A percentile compares a stretch with the other conserved stretches of the same genome.
These are phyloP conservation scores for Periconia macrospinosa DNA, from an alignment of 2,329 filamentous ascomycete genomes.

Conservation along the genomic window DNA sequence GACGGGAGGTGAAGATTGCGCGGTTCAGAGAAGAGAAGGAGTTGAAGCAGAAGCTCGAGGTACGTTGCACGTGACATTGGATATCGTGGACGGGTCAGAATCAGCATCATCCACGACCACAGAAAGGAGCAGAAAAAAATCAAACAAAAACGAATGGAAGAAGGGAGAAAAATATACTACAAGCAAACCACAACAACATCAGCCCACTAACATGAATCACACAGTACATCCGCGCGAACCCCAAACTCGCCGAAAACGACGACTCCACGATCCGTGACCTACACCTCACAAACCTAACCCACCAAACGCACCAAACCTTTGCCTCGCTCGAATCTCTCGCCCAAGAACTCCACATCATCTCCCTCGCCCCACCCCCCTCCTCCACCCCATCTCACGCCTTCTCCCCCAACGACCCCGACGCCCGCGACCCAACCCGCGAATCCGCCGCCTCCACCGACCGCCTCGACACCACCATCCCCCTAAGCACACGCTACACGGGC, in stretches of 20 bases:
- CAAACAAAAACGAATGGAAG: constrained; percentile 2
- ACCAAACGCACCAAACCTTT: constrained; percentile 78
- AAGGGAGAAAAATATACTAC: neutral
- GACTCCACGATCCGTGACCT: constrained; percentile 82
- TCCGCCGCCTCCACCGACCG: constrained; percentile 68
- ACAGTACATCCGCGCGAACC: constrained; percentile 63
- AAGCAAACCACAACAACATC: constrained; percentile 20
- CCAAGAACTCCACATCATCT: constrained; percentile 81
- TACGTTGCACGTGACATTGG: constrained; percentile 35
- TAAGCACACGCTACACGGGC: constrained; percentile 56
- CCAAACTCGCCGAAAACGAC: constrained; percentile 68
- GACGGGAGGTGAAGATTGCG: constrained; percentile 81
- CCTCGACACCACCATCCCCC: constrained; percentile 61
- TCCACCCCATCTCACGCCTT: neutral
- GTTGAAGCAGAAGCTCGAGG: constrained; percentile 79
- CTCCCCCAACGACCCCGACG: constrained; percentile 41
- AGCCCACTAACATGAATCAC: neutral
- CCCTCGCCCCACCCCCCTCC: constrained; percentile 65
- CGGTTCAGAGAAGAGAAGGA: constrained; percentile 85
- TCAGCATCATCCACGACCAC: neutral
- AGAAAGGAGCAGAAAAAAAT: neutral
- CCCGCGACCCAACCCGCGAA: constrained; percentile 51
- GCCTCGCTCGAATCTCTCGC: constrained; percentile 84
- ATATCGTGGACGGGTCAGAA: neutral
- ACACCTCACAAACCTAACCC: constrained; percentile 73